Evolutionary conservation across 192 early-diverging fungal species (phyloP).

Genomic region (Podila clonocystis): DNA sequence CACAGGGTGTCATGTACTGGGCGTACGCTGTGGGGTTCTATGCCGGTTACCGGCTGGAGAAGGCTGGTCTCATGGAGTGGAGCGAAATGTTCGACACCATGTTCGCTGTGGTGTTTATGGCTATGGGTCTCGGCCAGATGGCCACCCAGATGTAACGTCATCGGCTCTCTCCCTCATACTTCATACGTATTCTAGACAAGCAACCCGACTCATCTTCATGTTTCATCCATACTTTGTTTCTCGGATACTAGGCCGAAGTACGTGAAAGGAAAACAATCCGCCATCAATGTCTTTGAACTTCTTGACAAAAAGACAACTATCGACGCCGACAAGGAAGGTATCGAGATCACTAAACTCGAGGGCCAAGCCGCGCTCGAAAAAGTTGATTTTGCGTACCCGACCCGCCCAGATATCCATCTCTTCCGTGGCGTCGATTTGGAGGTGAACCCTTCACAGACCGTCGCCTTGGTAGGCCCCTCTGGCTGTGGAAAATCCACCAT

Average conservation of each 20-base stretch:
- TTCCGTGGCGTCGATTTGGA: constrained; percentile 64
- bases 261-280: constrained; percentile 65
- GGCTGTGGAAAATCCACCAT: constrained; percentile 76
- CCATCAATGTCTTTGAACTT: constrained; percentile 60
- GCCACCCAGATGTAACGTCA: constrained; percentile 50
- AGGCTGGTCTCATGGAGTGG: constrained; percentile 15
- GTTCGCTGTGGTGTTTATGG: constrained; percentile 52
- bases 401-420: constrained; percentile 68
- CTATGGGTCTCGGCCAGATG: constrained; percentile 44
- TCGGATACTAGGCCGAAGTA: constrained; percentile 62
- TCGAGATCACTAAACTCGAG: constrained; percentile 34
- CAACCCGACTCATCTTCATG: constrained; percentile 63
- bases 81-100: constrained; percentile 33
- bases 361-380: constrained; percentile 27
- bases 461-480: constrained; percentile 82
- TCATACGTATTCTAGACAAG: constrained; percentile 57
- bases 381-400: constrained; percentile 66
- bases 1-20: constrained; percentile 60
- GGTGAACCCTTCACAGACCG: constrained; percentile 69
- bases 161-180: not conserved
- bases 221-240: constrained; percentile 63
- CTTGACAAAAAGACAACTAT: constrained; percentile 61
- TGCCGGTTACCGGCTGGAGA: constrained; percentile 58
- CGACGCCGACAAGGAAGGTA: constrained; percentile 46
- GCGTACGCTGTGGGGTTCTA: constrained; percentile 66